Evolutionary conservation across 2,329 filamentous ascomycete species (phyloP).

Genomic region (Neofusicoccum cordaticola): DNA sequence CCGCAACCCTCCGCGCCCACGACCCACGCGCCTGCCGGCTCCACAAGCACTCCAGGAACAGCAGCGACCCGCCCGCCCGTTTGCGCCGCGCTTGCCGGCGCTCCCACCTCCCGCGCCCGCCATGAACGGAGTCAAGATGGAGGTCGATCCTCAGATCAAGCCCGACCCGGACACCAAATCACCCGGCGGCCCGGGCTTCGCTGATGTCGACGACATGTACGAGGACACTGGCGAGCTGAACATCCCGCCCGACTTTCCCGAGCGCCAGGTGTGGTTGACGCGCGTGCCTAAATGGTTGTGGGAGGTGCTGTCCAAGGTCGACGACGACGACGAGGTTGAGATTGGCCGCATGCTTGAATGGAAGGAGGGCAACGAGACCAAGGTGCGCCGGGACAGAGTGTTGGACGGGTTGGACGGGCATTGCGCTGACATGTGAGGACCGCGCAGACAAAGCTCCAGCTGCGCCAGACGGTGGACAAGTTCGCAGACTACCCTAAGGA

Average conservation of each 20-base stretch:
- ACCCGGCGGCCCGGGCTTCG: constrained; percentile 29
- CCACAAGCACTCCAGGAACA: not conserved
- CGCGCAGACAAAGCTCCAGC: constrained; percentile 16
- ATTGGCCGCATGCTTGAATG: constrained; percentile 32
- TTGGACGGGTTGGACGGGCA: not conserved
- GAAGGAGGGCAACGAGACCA: constrained; percentile 12
- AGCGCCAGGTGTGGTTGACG: constrained; percentile 33
- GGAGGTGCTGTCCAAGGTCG: constrained; percentile 32
- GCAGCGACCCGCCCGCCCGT: not conserved
- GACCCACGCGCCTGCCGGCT: not conserved
- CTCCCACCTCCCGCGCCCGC: constrained; percentile 10
- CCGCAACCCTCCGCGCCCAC: not conserved
- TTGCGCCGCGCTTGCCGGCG: constrained; percentile 3
- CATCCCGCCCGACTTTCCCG: constrained; percentile 26
- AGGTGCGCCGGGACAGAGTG: not conserved
- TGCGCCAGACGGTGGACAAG: constrained; percentile 8
- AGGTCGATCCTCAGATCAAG: constrained; percentile 37
- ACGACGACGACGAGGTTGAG: constrained; percentile 38
- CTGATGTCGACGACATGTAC: constrained; percentile 41
- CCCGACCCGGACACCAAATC: constrained; percentile 27
- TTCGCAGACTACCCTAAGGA: constrained; percentile 68
- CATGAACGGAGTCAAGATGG: constrained; percentile 42
- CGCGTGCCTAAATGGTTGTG: constrained; percentile 41
- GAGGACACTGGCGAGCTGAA: constrained; percentile 45
- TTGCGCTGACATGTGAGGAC: not conserved